These are phyloP conservation scores for Fagus crenata DNA, from an alignment of 306 rosid species.

Conservation along the genomic window DNA sequence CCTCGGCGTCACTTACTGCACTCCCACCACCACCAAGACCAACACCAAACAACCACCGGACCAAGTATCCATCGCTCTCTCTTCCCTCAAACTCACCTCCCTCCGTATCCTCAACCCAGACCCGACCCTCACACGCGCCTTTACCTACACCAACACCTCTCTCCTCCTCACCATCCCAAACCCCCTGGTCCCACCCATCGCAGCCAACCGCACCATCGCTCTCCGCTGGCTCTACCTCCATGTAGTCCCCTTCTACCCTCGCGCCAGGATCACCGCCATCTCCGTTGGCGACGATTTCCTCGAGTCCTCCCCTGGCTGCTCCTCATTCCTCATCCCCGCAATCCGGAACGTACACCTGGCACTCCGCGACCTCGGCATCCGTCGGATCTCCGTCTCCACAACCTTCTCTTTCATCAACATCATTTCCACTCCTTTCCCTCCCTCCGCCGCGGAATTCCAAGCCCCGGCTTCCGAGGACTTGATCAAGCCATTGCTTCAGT, in stretches of 20 bases:
- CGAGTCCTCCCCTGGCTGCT: conserved; percentile 43
- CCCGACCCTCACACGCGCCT: conserved; percentile 54
- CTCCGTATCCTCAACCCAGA: conserved; percentile 63
- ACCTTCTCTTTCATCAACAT: conserved; percentile 62
- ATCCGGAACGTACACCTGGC: conserved; percentile 61
- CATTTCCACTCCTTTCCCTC: conserved; percentile 64
- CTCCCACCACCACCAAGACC: conserved; percentile 6
- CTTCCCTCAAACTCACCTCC: conserved; percentile 42
- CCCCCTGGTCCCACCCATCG: conserved; percentile 51
- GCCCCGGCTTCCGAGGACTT: conserved; percentile 34
- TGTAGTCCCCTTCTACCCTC: conserved; percentile 85
- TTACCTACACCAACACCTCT: conserved; percentile 67
- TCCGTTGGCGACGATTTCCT: conserved; percentile 76
- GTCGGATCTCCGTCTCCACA: conserved; percentile 65
- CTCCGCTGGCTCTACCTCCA: conserved; percentile 61
- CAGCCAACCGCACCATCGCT: conserved; percentile 67
- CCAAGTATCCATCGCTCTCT: conserved; percentile 29
- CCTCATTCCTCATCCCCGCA: conserved; percentile 58
- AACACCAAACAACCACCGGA: conserved; percentile 16
- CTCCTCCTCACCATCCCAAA: conserved; percentile 76
- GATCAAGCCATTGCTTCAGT: conserved; percentile 62
- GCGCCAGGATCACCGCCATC: conserved; percentile 68
- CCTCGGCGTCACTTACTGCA: conserved; percentile 58
- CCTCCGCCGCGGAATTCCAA: conserved; percentile 67
- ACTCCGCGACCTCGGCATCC: conserved; percentile 73